Conservation (phyloP, 73 alveolate species). For the Stentor coeruleus region DNA sequence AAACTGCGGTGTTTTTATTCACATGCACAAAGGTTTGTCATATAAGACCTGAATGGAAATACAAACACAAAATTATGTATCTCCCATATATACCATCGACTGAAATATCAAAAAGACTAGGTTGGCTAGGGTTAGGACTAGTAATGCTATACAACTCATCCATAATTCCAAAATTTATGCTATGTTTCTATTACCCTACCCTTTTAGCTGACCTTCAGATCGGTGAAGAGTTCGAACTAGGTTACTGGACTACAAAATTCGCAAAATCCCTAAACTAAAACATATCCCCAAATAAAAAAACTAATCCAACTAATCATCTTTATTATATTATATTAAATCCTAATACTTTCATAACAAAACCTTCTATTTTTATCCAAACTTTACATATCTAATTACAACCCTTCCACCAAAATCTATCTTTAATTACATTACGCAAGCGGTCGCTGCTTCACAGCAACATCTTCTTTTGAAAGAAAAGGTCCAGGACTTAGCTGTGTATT, state of each 20-base stretch:
- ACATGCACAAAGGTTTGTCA: too few relatives aligned
- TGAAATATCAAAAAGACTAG: not conserved
- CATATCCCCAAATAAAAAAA: too few relatives aligned
- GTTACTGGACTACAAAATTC: not conserved
- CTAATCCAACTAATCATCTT: too few relatives aligned
- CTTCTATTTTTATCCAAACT: too few relatives aligned
- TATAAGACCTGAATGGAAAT: not conserved
- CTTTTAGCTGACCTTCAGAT: conserved; percentile 1
- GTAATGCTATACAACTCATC: not conserved
- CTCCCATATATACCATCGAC: not conserved
- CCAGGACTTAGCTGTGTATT: not conserved
- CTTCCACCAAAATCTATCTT: too few relatives aligned
- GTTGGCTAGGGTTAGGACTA: not conserved
- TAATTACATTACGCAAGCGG: too few relatives aligned
- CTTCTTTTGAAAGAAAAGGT: not conserved
- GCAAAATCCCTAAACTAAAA: too few relatives aligned
- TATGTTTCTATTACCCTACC: not conserved
- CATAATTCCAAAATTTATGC: not conserved
- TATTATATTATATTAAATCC: too few relatives aligned
- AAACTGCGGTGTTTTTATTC: not conserved
- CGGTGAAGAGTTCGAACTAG: conserved; percentile 6
- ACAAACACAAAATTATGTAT: not conserved
- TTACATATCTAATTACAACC: too few relatives aligned
- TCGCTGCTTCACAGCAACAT: conserved; percentile 1
- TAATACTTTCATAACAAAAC: too few relatives aligned